These are phyloP conservation scores for Epichloe typhina DNA, from an alignment of 2,329 filamentous ascomycete species.

Conservation along the genomic window DNA sequence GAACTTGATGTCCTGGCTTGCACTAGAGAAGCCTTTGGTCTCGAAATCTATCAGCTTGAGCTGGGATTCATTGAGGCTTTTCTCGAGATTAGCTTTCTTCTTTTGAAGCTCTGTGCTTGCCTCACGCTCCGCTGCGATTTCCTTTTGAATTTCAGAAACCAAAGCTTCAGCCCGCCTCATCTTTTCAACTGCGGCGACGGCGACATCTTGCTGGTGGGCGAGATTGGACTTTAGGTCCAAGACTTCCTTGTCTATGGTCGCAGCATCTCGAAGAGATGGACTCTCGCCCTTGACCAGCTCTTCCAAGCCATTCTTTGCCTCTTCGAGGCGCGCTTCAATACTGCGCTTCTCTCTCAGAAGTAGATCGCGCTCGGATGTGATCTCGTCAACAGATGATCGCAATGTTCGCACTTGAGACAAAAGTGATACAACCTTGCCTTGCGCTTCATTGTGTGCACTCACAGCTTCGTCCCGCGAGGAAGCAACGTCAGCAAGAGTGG, in stretches of 20 bases:
- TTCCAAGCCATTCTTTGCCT: constrained; percentile 79
- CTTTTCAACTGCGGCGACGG: constrained; percentile 83
- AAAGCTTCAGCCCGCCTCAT: constrained; percentile 90
- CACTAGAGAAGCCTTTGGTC: constrained; percentile 91
- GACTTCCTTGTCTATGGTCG: constrained; percentile 76
- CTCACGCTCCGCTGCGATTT: constrained; percentile 77
- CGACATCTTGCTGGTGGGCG: constrained; percentile 87
- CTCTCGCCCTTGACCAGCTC: constrained; percentile 76
- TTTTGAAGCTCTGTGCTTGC: constrained; percentile 69
- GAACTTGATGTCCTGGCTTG: constrained; percentile 90
- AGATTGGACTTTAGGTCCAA: constrained; percentile 79
- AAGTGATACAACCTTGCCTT: constrained; percentile 81
- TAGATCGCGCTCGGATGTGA: constrained; percentile 71
- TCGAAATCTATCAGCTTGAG: constrained; percentile 84
- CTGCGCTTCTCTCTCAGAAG: constrained; percentile 81
- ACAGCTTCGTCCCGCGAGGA: constrained; percentile 90
- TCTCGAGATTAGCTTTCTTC: constrained; percentile 82
- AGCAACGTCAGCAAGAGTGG: constrained; percentile 76
- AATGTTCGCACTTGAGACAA: constrained; percentile 80
- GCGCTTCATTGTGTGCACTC: constrained; percentile 85
- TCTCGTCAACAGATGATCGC: constrained; percentile 73
- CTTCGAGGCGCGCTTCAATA: constrained; percentile 70
- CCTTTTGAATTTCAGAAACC: constrained; percentile 80
- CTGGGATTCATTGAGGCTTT: constrained; percentile 80
- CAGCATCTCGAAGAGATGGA: constrained; percentile 79